Conservation (phyloP, 1,284 basidiomycete species). For the Melampsora americana region DNA sequence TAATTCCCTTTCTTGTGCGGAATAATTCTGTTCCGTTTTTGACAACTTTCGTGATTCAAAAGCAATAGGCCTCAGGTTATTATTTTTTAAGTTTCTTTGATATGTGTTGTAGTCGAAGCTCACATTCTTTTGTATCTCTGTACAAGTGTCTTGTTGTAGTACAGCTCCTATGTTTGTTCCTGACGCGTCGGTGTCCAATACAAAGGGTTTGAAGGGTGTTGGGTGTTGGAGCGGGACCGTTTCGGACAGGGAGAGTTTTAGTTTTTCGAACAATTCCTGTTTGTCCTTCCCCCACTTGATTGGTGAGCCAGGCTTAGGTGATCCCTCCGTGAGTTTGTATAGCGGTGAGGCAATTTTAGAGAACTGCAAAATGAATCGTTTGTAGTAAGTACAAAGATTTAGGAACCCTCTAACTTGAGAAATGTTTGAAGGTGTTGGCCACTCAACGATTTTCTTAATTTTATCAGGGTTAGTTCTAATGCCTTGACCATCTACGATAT, state of each 20-base stretch:
- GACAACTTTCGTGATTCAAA: too few relatives aligned
- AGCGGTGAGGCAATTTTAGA: not conserved
- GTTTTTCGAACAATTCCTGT: not conserved
- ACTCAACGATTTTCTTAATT: not conserved
- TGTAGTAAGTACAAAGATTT: too few relatives aligned
- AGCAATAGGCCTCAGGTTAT: too few relatives aligned
- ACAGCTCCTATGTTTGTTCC: not conserved
- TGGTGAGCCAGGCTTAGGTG: not conserved
- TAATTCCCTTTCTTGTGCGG: conserved; percentile 33
- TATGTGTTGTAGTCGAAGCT: too few relatives aligned
- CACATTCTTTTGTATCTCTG: too few relatives aligned
- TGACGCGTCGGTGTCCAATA: not conserved
- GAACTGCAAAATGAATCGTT: too few relatives aligned
- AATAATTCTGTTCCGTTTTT: conserved; percentile 41
- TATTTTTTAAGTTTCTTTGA: too few relatives aligned
- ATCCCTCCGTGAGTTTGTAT: conserved; percentile 12
- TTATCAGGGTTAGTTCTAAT: not conserved
- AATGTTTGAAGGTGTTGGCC: too few relatives aligned
- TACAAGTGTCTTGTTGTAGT: not conserved
- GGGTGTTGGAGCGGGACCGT: not conserved
- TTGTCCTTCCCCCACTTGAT: conserved; percentile 7
- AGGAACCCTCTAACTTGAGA: too few relatives aligned
- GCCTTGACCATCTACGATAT: not conserved
- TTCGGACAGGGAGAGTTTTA: not conserved
- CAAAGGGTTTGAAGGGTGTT: not conserved